Base-by-base conservation (phyloP, 2,329 filamentous ascomycete species). In the Leptosphaerulina australis region DNA sequence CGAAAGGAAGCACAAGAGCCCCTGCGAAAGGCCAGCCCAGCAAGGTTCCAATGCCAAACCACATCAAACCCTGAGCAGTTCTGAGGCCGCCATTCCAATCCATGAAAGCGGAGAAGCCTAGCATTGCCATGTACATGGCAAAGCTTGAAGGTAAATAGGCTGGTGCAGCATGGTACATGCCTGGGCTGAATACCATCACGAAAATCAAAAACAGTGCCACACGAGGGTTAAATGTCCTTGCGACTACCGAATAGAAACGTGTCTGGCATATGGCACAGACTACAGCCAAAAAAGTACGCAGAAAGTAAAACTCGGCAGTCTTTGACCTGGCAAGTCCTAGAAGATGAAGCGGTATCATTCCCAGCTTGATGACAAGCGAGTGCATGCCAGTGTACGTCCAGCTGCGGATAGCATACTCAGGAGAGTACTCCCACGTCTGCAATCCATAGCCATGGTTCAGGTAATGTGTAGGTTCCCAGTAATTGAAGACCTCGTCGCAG, bases 341-440 rank as follows among this genome's bases (percentile, higher is more conserved):
- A 1, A 52, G 15, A 8, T 76, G 64, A 14, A 73, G 64, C 14
- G 76, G 64, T 3, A 94, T 64, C 28, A 85, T 81, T 24, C 85
- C 82, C 14, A 90, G 60, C 55, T 84, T 89, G 34, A 86, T 88
- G 35, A 89, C 74, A 15, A 87, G 60, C 20, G 91, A 89, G 74
- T 99, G 93, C 1, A 97, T 75, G 4, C 80, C 83, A 28, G 95
- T 80, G 67, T 99, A 99, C 17, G 91, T 80, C 94, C 94, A 99
- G 76, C 91, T 97, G 56, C 94, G 86, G 63, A 99, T 97, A 40
- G 91, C 90, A 74, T 89, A 97, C 50, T 93, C 87, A 4, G 94
- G 94, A 0, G 93, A 96, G 75, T 97, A 99, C 74, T 99, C 94
- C 94, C 94, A 99, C 1, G 94, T 99, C 77, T 99, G 92, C 40